Evolutionary conservation across 345 rosid species (phyloP).

Genomic region (Populus alba): DNA sequence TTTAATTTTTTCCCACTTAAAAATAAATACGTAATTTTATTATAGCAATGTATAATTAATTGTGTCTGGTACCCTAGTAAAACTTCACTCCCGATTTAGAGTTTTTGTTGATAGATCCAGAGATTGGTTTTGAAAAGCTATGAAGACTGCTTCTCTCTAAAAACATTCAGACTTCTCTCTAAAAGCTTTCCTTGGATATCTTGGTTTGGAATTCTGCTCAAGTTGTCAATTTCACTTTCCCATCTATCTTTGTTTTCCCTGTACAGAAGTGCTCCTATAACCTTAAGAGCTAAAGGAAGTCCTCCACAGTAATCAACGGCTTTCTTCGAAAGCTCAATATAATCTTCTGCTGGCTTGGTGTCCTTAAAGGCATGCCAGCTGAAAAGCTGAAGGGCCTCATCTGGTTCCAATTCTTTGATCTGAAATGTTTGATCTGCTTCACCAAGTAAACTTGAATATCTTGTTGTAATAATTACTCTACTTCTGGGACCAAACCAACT

Average conservation of each 20-base stretch:
- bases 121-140: too few species aligned
- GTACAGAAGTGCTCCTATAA: constrained; percentile 3
- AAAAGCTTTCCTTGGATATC: too few species aligned
- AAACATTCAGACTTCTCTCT: too few species aligned
- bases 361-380: constrained; percentile 10
- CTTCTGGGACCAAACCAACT: constrained; percentile 1
- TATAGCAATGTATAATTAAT: too few species aligned
- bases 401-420: neutral
- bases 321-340: neutral
- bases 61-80: too few species aligned
- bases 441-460: neutral
- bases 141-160: too few species aligned
- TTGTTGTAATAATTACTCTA: constrained; percentile 7
- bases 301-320: neutral
- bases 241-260: neutral
- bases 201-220: too few species aligned
- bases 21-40: too few species aligned
- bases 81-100: too few species aligned
- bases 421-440: neutral
- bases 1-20: too few species aligned
- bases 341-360: neutral
- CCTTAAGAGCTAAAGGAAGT: constrained; percentile 10
- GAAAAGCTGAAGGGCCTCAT: constrained; percentile 4
- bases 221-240: neutral
- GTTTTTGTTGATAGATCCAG: too few species aligned